These are phyloP conservation scores for Gnomoniopsis smithogilvyi DNA, from an alignment of 2,329 filamentous ascomycete species.

Conservation along the genomic window DNA sequence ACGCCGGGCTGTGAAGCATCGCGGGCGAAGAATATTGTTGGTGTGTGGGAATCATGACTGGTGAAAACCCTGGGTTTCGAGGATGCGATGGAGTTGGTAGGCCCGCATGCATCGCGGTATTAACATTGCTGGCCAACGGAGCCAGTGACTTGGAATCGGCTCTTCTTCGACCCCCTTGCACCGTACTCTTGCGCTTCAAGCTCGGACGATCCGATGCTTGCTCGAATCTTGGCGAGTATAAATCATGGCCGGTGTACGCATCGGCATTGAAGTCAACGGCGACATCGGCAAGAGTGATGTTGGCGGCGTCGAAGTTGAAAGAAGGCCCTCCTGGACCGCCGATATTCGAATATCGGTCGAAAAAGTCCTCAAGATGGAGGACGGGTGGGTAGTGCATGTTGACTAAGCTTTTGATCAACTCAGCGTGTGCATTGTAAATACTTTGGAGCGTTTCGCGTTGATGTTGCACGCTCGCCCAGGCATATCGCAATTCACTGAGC, in stretches of 20 bases:
- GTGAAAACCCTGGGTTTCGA: conserved; percentile 7
- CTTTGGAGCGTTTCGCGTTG: conserved; percentile 75
- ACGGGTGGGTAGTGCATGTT: conserved; percentile 72
- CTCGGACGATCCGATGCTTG: conserved; percentile 31
- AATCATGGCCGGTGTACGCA: conserved; percentile 46
- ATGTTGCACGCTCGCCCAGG: conserved; percentile 76
- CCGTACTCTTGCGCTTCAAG: conserved; percentile 49
- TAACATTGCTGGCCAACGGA: conserved; percentile 31
- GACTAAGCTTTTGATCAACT: conserved; percentile 71
- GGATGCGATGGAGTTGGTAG: conserved; percentile 24
- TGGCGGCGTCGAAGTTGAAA: conserved; percentile 67
- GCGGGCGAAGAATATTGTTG: conserved; percentile 24
- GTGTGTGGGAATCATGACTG: conserved; percentile 19
- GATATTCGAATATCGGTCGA: conserved; percentile 69
- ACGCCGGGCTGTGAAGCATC: conserved; percentile 32
- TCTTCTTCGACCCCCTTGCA: conserved; percentile 34
- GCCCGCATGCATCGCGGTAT: conserved; percentile 26
- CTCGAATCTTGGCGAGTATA: conserved; percentile 40
- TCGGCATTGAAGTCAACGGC: conserved; percentile 58
- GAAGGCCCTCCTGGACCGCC: conserved; percentile 56
- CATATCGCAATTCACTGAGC: conserved; percentile 68
- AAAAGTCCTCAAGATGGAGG: conserved; percentile 85
- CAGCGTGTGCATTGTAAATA: conserved; percentile 74
- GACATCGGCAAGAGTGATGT: conserved; percentile 68
- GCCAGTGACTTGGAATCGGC: conserved; percentile 36